phyloP scores from a whole-genome alignment of 179 eudicot genomes.

The Silene noctiflora region DNA sequence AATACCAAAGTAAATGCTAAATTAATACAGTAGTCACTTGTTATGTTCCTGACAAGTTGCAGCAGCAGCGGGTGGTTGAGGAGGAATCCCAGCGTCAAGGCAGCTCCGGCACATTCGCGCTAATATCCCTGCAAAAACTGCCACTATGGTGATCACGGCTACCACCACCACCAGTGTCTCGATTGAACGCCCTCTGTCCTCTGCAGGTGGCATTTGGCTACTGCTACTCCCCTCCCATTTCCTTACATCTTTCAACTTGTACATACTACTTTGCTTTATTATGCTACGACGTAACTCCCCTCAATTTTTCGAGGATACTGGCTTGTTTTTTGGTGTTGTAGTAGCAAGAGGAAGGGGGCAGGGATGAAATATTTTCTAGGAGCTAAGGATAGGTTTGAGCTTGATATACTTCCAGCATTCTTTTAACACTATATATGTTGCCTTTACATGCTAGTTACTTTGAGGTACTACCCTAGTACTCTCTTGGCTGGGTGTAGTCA shows the following conservation, averaged over 20 bases:
- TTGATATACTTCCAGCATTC: neutral
- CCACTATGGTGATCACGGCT: constrained; percentile 1
- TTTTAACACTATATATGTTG: neutral
- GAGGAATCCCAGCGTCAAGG: neutral
- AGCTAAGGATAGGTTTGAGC: no score
- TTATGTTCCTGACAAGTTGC: neutral
- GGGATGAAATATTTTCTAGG: no score
- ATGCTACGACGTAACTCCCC: neutral
- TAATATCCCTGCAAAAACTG: neutral
- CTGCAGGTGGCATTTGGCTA: neutral
- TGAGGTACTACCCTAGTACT: neutral
- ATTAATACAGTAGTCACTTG: neutral
- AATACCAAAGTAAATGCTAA: neutral
- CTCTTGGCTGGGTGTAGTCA: neutral
- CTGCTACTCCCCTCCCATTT: neutral
- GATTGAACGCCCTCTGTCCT: neutral
- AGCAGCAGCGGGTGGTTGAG: neutral
- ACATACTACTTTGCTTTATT: neutral
- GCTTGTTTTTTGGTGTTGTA: no score
- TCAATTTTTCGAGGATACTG: neutral
- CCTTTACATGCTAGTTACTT: no score
- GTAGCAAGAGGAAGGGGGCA: no score
- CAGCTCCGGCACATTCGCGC: neutral
- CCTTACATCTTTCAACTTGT: neutral
- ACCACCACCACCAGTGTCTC: neutral